Base-by-base conservation (phyloP, 148 eudicot species). In the Rhododendron mucronatum region DNA sequence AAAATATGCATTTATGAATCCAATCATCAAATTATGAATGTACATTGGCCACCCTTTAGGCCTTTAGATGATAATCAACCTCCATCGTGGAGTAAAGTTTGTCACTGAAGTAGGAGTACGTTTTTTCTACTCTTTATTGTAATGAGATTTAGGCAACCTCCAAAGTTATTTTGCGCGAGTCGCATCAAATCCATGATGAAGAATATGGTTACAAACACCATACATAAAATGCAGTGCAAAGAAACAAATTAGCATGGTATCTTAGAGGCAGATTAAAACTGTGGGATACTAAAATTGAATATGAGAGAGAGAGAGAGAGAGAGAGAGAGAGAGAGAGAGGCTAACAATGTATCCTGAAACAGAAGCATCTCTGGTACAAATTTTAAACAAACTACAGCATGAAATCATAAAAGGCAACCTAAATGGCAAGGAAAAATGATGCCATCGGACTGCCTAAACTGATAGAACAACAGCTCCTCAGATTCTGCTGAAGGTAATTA, bases 271-370 rank as follows among this genome's bases (percentile, higher is more conserved):
- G 79, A 30, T 35, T 18, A 74, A 7, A 37, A 76, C 23, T 8
- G 41, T 33, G 45, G 69, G 69, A 63, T 63, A 23, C 35, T 47
- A 78, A 78, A 78, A 78, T 47, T 33, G 28, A 78, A 21, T 21
- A 26, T 26, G 41, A 8, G 81, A 8, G 45, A 28, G 63, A 14
- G 30, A 16, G 81, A 50, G 80, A 75, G 50, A 84, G 51, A 76
- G 48, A 55, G 39, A 28, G 63, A 14, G 30, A 16, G 81, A 13
- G 50, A 16, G 81, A 50, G 80, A 53, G 51, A 59, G 7, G 55
- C 51, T 28, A 47, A 33, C 78, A 79, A 85, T 59, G 78, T 44
- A 28, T 45, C 83, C 87, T 65, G 23, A 79, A 79, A 78, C 67
- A 33, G 15, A 21, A 73, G 77, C 16, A 50, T 67, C 86, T 87